Evolutionary conservation across 1,139 yeast genomes (phyloP).

Genomic region (Pichia inconspicua): DNA sequence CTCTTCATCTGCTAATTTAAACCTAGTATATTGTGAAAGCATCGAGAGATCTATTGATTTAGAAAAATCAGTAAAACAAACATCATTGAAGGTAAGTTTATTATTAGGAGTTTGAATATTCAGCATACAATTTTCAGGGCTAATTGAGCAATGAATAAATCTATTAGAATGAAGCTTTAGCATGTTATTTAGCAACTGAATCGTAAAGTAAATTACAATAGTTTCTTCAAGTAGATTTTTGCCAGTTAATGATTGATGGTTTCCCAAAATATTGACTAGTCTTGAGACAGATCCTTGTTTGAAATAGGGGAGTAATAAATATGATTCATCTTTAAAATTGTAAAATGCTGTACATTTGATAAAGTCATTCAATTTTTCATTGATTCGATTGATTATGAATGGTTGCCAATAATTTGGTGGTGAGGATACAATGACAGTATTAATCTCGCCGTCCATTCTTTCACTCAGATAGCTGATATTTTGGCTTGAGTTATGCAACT

Average conservation of each 20-base stretch:
- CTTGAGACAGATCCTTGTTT: conserved; percentile 73
- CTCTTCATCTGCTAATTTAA: conserved; percentile 45
- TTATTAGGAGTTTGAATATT: conserved; percentile 31
- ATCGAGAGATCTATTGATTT: conserved; percentile 66
- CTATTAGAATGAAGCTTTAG: conserved; percentile 49
- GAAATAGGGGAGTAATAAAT: conserved; percentile 59
- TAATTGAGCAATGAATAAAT: conserved; percentile 78
- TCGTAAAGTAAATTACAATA: conserved; percentile 54
- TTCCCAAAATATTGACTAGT: conserved; percentile 45
- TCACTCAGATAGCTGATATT: conserved; percentile 76
- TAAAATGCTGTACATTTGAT: conserved; percentile 48
- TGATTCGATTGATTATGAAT: conserved; percentile 57
- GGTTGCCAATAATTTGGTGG: conserved; percentile 80
- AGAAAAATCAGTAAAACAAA: conserved; percentile 76
- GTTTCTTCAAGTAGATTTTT: conserved; percentile 43
- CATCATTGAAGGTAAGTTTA: conserved; percentile 26
- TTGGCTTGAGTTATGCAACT: conserved; percentile 74
- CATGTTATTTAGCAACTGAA: conserved; percentile 34
- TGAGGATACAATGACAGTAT: conserved; percentile 67
- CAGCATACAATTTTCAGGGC: conserved; percentile 83
- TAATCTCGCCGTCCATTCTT: conserved; percentile 42
- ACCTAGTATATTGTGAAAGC: conserved; percentile 45
- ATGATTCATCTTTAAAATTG: conserved; percentile 65
- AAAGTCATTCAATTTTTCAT: conserved; percentile 32
- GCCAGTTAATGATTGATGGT: conserved; percentile 27